Percentiles rank a stretch among this genome's conserved stretches.
Conservation (phyloP, 371 early-diverging fungal species). For the Circinella minor region DNA sequence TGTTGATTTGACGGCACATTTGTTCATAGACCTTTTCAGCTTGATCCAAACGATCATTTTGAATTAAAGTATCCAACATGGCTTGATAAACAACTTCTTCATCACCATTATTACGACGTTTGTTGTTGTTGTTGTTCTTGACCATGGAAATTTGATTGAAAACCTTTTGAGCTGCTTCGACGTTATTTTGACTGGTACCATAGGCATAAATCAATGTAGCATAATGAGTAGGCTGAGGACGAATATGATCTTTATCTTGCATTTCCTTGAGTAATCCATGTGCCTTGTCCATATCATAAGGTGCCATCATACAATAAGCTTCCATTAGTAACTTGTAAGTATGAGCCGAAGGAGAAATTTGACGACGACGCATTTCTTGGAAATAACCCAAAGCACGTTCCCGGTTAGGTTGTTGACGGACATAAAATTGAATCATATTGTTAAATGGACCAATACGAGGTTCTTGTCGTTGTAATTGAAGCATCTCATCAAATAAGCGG, state of each 20-base stretch:
- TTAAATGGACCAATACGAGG: conserved; percentile 62
- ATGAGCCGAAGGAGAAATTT: conserved; percentile 59
- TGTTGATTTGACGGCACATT: conserved; percentile 30
- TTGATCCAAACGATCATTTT: conserved; percentile 39
- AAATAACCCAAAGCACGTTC: conserved; percentile 57
- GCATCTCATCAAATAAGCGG: conserved; percentile 57
- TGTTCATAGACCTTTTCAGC: conserved; percentile 52
- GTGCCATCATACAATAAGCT: conserved; percentile 60
- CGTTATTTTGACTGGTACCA: conserved; percentile 59
- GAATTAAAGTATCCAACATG: conserved; percentile 61
- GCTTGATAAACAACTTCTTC: conserved; percentile 61
- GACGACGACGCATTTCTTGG: conserved; percentile 47
- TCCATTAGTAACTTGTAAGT: conserved; percentile 68
- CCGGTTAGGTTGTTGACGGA: conserved; percentile 64
- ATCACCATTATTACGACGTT: conserved; percentile 38
- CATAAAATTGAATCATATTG: conserved; percentile 70
- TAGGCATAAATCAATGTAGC: conserved; percentile 66
- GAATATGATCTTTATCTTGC: conserved; percentile 43
- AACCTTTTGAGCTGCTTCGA: conserved; percentile 51
- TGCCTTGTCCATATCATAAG: conserved; percentile 65
- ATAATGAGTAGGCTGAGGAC: conserved; percentile 63
- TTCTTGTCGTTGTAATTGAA: conserved; percentile 34
- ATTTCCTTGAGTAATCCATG: conserved; percentile 54
- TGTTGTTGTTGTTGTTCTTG: conserved; percentile 1
- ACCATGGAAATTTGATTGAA: conserved; percentile 45